Percentiles rank a stretch among this genome's conserved stretches.
phyloP scores from a whole-genome alignment of 805 yeast species.

The Tetrapisispora arboricola region DNA sequence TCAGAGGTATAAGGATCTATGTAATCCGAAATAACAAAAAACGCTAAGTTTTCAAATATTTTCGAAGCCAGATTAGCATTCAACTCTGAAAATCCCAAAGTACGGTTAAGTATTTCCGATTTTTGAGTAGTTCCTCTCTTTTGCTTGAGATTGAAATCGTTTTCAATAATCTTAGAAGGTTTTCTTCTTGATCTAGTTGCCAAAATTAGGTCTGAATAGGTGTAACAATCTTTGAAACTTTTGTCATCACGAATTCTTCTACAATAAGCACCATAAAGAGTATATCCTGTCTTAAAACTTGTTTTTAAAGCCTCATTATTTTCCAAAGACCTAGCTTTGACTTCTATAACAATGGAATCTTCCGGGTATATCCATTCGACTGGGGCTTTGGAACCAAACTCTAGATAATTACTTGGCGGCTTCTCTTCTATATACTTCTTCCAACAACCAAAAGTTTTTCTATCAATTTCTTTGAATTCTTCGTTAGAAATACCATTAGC shows the following conservation, averaged over 20 bases:
- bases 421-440: slow-evolving; percentile 28
- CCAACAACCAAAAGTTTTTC: slow-evolving; percentile 56
- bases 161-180: background rate
- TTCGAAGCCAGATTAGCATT: slow-evolving; percentile 12
- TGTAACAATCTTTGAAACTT: slow-evolving; percentile 42
- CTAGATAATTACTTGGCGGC: slow-evolving; percentile 36
- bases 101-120: background rate
- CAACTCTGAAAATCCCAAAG: background rate
- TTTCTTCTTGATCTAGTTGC: background rate
- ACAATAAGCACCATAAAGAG: slow-evolving; percentile 71
- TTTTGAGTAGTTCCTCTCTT: background rate
- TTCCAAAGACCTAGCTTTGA: slow-evolving; percentile 69
- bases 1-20: slow-evolving; percentile 9
- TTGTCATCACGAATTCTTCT: slow-evolving; percentile 61
- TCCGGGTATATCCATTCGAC: slow-evolving; percentile 71
- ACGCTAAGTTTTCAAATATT: slow-evolving; percentile 38
- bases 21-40: slow-evolving; percentile 47
- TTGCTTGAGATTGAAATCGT: background rate
- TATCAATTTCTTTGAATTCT: slow-evolving; percentile 50
- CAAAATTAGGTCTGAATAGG: slow-evolving; percentile 38
- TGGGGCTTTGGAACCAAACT: slow-evolving; percentile 55
- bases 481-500: slow-evolving; percentile 72
- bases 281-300: slow-evolving; percentile 53
- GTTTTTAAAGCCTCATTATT: slow-evolving; percentile 32
- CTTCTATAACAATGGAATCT: slow-evolving; percentile 68